phyloP scores from a whole-genome alignment of 495 filamentous ascomycete genomes.

The Tuber magnatum region DNA sequence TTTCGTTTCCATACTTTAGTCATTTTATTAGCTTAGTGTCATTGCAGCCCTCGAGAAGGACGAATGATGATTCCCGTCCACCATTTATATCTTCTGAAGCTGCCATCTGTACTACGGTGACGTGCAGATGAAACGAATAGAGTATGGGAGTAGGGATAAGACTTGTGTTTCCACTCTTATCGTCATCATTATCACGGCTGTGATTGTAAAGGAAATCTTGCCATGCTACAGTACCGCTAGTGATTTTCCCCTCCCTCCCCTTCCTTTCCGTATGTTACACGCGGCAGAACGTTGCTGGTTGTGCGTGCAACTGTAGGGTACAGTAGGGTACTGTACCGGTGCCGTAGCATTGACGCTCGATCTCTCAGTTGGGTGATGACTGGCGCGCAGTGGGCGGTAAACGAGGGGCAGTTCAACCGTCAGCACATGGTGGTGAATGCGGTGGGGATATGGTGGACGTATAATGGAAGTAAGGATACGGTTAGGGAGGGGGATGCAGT shows the following conservation, averaged over 20 bases:
- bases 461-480: background rate
- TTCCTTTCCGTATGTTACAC: background rate
- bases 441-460: no score
- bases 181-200: background rate
- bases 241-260: background rate
- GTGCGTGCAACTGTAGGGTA: background rate
- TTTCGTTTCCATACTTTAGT: background rate
- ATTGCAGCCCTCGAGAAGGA: background rate
- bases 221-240: background rate
- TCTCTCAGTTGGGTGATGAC: background rate
- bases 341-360: background rate
- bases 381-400: background rate
- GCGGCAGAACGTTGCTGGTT: background rate
- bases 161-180: conserved; percentile 3
- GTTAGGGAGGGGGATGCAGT: background rate
- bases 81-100: background rate
- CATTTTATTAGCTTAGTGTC: background rate
- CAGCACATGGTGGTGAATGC: background rate
- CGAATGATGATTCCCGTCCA: background rate
- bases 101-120: background rate
- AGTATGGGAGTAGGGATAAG: background rate
- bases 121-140: background rate
- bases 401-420: background rate
- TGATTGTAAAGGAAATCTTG: background rate
- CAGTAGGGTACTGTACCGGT: background rate